phyloP scores from a whole-genome alignment of 169 alveolate species.

The Ophryocystis elektroscirrha region DNA sequence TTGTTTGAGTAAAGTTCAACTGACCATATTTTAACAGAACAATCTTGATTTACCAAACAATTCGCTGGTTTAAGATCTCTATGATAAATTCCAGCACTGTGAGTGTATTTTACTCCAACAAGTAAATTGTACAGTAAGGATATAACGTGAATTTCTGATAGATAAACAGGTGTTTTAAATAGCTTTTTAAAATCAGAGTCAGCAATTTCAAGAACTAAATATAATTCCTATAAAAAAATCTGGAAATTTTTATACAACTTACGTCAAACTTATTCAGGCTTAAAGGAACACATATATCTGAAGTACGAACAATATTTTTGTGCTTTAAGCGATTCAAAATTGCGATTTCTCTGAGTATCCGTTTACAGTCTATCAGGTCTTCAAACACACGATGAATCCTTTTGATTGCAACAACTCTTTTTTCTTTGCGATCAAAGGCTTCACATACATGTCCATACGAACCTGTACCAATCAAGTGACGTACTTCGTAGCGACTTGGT shows the following conservation, averaged over 20 bases:
- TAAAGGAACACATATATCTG: constrained; percentile 68
- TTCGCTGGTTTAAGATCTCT: constrained; percentile 91
- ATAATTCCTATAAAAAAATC: constrained; percentile 48
- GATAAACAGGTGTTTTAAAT: constrained; percentile 55
- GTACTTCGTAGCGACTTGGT: constrained; percentile 54
- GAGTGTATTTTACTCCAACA: constrained; percentile 76
- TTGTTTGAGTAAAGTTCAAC: constrained; percentile 22
- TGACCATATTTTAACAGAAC: constrained; percentile 89
- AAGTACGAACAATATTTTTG: constrained; percentile 59
- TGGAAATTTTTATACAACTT: background rate
- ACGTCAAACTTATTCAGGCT: constrained; percentile 56
- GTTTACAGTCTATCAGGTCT: constrained; percentile 79
- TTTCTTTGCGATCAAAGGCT: constrained; percentile 33
- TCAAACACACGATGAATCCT: constrained; percentile 76
- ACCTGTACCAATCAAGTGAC: constrained; percentile 66
- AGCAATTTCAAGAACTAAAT: constrained; percentile 85
- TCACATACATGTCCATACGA: constrained; percentile 49
- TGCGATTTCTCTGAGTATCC: constrained; percentile 78
- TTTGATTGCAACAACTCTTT: constrained; percentile 74
- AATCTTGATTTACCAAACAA: constrained; percentile 82
- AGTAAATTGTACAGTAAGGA: constrained; percentile 65
- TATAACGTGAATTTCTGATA: constrained; percentile 69
- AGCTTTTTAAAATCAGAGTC: constrained; percentile 86
- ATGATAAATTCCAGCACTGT: constrained; percentile 76
- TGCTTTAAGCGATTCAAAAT: constrained; percentile 66